Evolutionary conservation across 2,329 filamentous ascomycete genomes (phyloP).

Genomic region (Pestalotiopsis sp.): DNA sequence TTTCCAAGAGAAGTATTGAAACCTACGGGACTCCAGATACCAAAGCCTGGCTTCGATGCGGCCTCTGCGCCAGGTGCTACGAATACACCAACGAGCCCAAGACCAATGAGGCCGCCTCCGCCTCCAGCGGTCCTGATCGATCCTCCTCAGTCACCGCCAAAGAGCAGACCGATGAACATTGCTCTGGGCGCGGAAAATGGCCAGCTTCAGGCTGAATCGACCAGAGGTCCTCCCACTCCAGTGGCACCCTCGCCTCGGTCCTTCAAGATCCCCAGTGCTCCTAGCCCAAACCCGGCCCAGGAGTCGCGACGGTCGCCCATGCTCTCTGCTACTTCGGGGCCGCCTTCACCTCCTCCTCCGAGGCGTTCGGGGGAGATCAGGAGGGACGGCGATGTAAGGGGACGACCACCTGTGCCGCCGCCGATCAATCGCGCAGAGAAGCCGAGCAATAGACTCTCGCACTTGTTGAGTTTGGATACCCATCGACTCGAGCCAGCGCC

Average conservation of each 20-base stretch:
- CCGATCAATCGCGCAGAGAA: slow-evolving; percentile 83
- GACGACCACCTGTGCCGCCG: slow-evolving; percentile 59
- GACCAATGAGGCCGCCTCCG: slow-evolving; percentile 57
- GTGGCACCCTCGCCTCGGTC: slow-evolving; percentile 42
- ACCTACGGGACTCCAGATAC: slow-evolving; percentile 22
- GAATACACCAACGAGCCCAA: slow-evolving; percentile 44
- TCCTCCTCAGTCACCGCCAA: slow-evolving; percentile 71
- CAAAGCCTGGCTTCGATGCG: slow-evolving; percentile 21
- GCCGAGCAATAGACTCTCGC: slow-evolving; percentile 62
- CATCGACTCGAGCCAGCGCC: slow-evolving; percentile 34
- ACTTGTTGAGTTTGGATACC: slow-evolving; percentile 25
- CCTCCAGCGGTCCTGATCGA: slow-evolving; percentile 68
- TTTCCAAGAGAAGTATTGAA: slow-evolving; percentile 25
- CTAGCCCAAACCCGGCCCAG: slow-evolving; percentile 54
- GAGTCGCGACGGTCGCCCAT: slow-evolving; percentile 53
- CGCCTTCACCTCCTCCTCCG: slow-evolving; percentile 66
- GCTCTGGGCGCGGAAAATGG: slow-evolving; percentile 35
- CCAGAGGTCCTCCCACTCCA: slow-evolving; percentile 43
- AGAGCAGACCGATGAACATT: slow-evolving; percentile 37
- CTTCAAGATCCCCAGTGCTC: slow-evolving; percentile 54
- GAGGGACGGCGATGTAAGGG: slow-evolving; percentile 47
- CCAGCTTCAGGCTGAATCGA: slow-evolving; percentile 49
- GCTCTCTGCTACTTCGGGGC: slow-evolving; percentile 44
- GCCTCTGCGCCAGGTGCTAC: slow-evolving; percentile 40
- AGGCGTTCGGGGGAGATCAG: slow-evolving; percentile 62